Evolutionary conservation across 768 basidiomycete species (phyloP), one percentile per base, ranked within the genome.

Genomic region (Russula olivacea): DNA sequence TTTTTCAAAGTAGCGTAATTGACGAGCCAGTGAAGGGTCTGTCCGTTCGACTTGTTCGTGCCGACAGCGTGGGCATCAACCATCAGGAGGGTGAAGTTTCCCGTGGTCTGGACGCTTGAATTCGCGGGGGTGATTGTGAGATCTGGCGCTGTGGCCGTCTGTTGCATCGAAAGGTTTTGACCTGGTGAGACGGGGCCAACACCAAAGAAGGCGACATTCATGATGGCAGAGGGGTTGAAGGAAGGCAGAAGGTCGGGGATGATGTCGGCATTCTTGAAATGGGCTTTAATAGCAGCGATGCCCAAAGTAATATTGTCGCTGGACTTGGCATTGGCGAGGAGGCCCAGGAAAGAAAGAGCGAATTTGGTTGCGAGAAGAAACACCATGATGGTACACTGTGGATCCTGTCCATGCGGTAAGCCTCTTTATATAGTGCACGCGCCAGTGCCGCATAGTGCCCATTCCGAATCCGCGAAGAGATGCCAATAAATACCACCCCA

Each of bases 21-120:
- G 64, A 85, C 82, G 52, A 93, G 81, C 89, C 89, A 93, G 76
- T 92, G 91, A 60, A 88, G 81, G 53, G 83, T 89, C 66, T 85
- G 83, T n/a, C 83, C 85, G 9, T 76, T 73, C 40, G 78, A 72
- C 59, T 83, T 74, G 66, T 86, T 79, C 51, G 81, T 75, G 43
- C 89, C 89, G 43, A 86, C 85, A 21, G 81, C 71, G 61, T 83
- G 84, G 14, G 88, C 87, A 68, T 93, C 91, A 32, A 84, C 80
- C 88, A 93, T 88, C 55, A 82, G 77, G 41, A 92, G 71, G 28
- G 89, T 89, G 74, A 80, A 90, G 45, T 73, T 79, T 14, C 80
- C 81, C 43, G 71, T 72, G 58, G 86, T 72, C 14, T 72, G 38
- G 15, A 76, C 72, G 23, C 82, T 78, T 43, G 78, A 73, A 72